These are phyloP conservation scores for Saussurea involucrata DNA, from an alignment of 129 eudicot genomes.

Conservation along the genomic window DNA sequence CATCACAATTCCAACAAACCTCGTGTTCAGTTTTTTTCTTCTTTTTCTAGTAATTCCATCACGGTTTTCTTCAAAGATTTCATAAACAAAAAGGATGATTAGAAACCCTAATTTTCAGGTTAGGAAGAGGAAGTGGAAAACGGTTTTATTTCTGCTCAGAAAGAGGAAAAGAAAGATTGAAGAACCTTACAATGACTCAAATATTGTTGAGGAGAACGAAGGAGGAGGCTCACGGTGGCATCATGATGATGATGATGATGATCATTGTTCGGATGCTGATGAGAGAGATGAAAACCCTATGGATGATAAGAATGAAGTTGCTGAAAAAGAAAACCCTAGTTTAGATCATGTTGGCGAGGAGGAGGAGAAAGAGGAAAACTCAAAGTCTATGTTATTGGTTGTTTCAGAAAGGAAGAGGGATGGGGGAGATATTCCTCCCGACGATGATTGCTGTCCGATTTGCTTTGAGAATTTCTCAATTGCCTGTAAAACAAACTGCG, in stretches of 20 bases:
- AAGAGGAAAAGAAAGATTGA: conserved; percentile 21
- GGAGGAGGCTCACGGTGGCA: not conserved
- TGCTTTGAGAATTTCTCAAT: conserved; percentile 44
- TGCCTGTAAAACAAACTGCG: conserved; percentile 48
- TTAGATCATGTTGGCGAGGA: conserved; percentile 4
- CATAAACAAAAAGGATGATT: conserved; percentile 13
- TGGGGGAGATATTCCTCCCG: conserved; percentile 44
- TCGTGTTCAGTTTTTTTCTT: not conserved
- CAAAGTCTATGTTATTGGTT: conserved; percentile 14
- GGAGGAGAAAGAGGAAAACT: conserved; percentile 10
- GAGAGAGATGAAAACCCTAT: conserved; percentile 14
- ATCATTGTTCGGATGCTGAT: not conserved
- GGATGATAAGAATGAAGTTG: not conserved
- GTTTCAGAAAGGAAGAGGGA: conserved; percentile 26
- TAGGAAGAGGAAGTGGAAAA: conserved; percentile 36
- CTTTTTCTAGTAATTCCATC: not conserved
- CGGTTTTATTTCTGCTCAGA: conserved; percentile 31
- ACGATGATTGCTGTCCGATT: conserved; percentile 60
- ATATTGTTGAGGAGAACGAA: not conserved
- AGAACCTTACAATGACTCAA: not conserved
- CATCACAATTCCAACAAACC: conserved; percentile 6
- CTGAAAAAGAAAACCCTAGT: conserved; percentile 3
- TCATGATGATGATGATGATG: not conserved
- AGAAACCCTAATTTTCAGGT: conserved; percentile 27
- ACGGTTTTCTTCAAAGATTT: not conserved